Conservation (phyloP, 306 rosid species). For the Trichosanthes cucumerina region DNA sequence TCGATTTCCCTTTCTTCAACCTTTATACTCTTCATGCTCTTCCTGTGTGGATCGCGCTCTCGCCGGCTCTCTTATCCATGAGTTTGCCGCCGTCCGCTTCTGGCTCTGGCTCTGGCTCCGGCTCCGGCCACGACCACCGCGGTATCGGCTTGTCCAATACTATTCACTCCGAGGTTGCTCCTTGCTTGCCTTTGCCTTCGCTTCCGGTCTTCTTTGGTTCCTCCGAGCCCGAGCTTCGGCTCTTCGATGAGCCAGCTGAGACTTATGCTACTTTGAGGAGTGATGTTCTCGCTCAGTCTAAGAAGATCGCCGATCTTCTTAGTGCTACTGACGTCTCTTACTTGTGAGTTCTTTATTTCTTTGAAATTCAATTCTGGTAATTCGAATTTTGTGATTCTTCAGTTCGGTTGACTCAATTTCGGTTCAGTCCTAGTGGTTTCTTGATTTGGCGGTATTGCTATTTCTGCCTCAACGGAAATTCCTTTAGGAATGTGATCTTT, state of each 20-base stretch:
- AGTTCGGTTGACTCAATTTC: slow-evolving; percentile 9
- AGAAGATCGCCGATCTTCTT: slow-evolving; percentile 79
- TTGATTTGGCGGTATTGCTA: not conserved
- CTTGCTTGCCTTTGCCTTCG: slow-evolving; percentile 84
- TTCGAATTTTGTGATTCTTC: slow-evolving; percentile 9
- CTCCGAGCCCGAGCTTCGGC: slow-evolving; percentile 52
- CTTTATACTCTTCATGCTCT: slow-evolving; percentile 37
- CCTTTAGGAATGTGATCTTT: not conserved
- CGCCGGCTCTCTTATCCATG: slow-evolving; percentile 49
- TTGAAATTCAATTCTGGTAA: slow-evolving; percentile 9
- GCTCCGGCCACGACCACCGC: slow-evolving; percentile 29
- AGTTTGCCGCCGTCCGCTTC: slow-evolving; percentile 28
- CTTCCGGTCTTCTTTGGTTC: slow-evolving; percentile 89
- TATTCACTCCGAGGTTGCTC: slow-evolving; percentile 76
- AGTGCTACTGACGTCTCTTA: slow-evolving; percentile 75
- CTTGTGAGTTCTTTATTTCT: slow-evolving; percentile 38
- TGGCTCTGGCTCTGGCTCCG: slow-evolving; percentile 4
- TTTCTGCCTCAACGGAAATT: not conserved
- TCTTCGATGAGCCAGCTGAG: slow-evolving; percentile 42
- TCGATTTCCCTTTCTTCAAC: slow-evolving; percentile 19
- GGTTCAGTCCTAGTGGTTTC: not conserved
- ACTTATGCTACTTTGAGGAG: slow-evolving; percentile 18
- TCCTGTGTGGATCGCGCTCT: slow-evolving; percentile 15
- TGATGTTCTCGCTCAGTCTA: slow-evolving; percentile 54
- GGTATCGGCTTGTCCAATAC: slow-evolving; percentile 70